Evolutionary conservation across 208 protist genomes (phyloP).

Genomic region (Trypanosoma melophagium): DNA sequence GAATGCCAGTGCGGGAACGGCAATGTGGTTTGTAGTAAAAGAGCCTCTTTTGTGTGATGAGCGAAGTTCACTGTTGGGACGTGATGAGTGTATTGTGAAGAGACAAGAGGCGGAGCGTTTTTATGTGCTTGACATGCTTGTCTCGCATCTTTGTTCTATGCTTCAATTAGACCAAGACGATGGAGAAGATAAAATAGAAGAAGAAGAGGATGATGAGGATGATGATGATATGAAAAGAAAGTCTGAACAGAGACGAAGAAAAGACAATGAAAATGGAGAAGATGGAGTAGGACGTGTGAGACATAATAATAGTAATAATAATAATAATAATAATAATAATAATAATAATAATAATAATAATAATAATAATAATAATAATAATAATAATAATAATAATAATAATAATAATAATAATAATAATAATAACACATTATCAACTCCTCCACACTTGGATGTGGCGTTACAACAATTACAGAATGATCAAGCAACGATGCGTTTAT

Average conservation of each 20-base stretch:
- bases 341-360: no score
- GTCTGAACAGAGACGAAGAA: no score
- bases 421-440: constrained; percentile 1
- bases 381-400: no score
- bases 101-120: constrained; percentile 7
- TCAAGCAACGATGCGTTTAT: constrained; percentile 1
- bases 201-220: not conserved
- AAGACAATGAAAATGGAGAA: no score
- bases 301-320: not conserved
- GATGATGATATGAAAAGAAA: no score
- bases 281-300: not conserved
- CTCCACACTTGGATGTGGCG: constrained; percentile 17
- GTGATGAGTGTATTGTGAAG: constrained; percentile 9
- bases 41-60: constrained; percentile 11
- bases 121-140: constrained; percentile 8
- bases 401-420: no score
- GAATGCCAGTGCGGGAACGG: constrained; percentile 20
- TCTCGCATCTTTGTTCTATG: constrained; percentile 21
- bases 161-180: not conserved
- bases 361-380: no score
- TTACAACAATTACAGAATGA: constrained; percentile 20
- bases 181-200: not conserved
- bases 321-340: no score
- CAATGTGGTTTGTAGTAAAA: constrained; percentile 28
- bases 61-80: not conserved